A percentile compares a stretch with the other conserved stretches of the same genome.
Conservation (phyloP, 2,329 filamentous ascomycete genomes). For the Ascochyta viciae-villosae region DNA sequence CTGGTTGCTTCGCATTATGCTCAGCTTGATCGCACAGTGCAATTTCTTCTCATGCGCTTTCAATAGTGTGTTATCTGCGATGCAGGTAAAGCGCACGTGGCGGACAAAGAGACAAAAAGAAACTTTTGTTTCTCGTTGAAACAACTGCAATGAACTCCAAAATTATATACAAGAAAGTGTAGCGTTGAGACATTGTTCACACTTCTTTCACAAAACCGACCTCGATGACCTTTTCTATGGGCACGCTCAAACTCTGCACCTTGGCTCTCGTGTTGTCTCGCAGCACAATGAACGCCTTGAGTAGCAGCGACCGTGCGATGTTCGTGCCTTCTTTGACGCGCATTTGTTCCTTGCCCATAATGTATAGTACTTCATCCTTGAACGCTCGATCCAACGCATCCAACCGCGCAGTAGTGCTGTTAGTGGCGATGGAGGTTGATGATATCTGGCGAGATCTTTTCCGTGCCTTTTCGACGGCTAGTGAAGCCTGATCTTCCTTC, state of each 20-base stretch:
- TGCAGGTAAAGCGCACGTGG: too few species aligned
- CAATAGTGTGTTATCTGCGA: too few species aligned
- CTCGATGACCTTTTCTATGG: slow-evolving; percentile 68
- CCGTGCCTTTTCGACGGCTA: slow-evolving; percentile 2
- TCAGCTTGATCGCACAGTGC: too few species aligned
- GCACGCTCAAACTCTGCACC: slow-evolving; percentile 68
- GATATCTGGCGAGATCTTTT: slow-evolving; percentile 14
- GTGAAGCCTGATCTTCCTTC: slow-evolving; percentile 8
- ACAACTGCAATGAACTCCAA: not conserved
- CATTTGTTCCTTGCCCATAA: slow-evolving; percentile 61
- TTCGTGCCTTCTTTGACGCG: slow-evolving; percentile 52
- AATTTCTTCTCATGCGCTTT: too few species aligned
- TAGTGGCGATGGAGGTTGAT: slow-evolving; percentile 12
- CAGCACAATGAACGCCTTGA: slow-evolving; percentile 68
- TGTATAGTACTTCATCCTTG: slow-evolving; percentile 59
- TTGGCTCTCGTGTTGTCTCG: slow-evolving; percentile 71
- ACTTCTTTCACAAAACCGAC: slow-evolving; percentile 75
- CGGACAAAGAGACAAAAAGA: too few species aligned
- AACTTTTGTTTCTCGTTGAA: too few species aligned
- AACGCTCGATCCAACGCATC: slow-evolving; percentile 53
- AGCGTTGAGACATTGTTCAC: slow-evolving; percentile 33
- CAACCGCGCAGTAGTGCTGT: slow-evolving; percentile 37
- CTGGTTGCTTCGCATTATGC: too few species aligned
- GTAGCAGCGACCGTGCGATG: slow-evolving; percentile 54
- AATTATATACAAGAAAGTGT: not conserved